Base-by-base conservation (phyloP, 768 basidiomycete genomes). In the Lentinula sp. region DNA sequence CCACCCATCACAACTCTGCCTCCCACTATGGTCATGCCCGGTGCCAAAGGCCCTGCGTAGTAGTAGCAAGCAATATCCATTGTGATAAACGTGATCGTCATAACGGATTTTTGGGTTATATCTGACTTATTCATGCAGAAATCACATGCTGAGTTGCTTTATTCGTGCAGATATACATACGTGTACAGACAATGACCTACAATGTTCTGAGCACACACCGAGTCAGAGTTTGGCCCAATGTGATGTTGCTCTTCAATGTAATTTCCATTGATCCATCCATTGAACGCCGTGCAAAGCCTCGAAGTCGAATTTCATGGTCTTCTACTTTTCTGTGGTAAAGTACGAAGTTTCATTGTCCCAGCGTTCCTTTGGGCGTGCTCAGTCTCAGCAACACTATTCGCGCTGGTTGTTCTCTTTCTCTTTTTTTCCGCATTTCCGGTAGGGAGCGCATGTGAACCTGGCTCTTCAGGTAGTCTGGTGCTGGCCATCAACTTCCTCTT, bases 1-100 rank as follows among this genome's bases (percentile, higher is more conserved):
- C 93, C 95, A 18, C 80, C 90, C 15, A 74, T 95, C 67, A 88
- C 85, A 23, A 93, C 92, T n/a, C 81, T 98, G 28, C 96, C 96
- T 4, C 88, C 90, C 0, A 92, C 93, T 5, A 98, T 97, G 96
- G 81, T 90, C 43, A 79, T 92, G 67, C 88, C 88, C 36, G 41
- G 55, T 32, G 41, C 50, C 20, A 51, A 35, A 16, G 13, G 20
- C 46, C 23, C 48, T 46, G 45, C 20, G 3, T 7, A 9, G 20
- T 46, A 46, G 20, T 13, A 35, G 51, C 51, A 28, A 28, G 28
- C 28, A 28, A 28, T 28, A 28, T 28, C 28, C 3, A 28, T 28
- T 28, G 28, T 28, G 28, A 28, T 28, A 28, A 3, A 28, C 28
- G 4, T 28, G 28, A 28, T 28, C 28, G 4, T 13, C 28, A 50